Evolutionary conservation across 163 green algal genomes (phyloP).

Genomic region (Chlorella variabilis): DNA sequence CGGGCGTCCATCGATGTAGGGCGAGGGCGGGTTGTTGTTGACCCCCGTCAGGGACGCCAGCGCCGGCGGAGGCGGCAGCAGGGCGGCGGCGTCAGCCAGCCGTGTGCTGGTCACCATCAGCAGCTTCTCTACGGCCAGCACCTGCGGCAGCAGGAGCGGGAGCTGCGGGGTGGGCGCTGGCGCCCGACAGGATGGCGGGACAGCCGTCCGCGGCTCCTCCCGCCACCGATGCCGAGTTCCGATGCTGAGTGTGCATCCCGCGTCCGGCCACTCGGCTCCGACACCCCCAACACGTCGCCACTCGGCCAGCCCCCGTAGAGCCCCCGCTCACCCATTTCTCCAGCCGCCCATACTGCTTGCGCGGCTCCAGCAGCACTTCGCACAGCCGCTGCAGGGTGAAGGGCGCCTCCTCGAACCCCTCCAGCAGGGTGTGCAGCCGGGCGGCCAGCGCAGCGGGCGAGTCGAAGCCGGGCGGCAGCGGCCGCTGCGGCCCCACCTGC

Average conservation of each 20-base stretch:
- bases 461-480: slow-evolving; percentile 30
- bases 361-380: slow-evolving; percentile 83
- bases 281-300: not conserved
- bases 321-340: slow-evolving; percentile 72
- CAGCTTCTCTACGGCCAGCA: slow-evolving; percentile 72
- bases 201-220: too few species aligned
- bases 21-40: slow-evolving; percentile 61
- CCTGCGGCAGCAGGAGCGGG: slow-evolving; percentile 29
- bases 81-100: slow-evolving; percentile 29
- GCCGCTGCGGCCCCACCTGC: slow-evolving; percentile 39
- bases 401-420: slow-evolving; percentile 55
- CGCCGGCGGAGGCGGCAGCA: slow-evolving; percentile 50
- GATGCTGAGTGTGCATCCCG: too few species aligned
- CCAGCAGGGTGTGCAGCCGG: slow-evolving; percentile 58
- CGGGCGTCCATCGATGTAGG: slow-evolving; percentile 31
- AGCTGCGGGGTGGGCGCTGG: not conserved
- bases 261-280: too few species aligned
- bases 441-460: slow-evolving; percentile 23
- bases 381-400: slow-evolving; percentile 88
- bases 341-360: slow-evolving; percentile 78
- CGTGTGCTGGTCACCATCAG: slow-evolving; percentile 72
- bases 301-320: too few species aligned
- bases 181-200: too few species aligned
- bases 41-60: slow-evolving; percentile 57
- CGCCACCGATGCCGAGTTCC: too few species aligned